Evolutionary conservation across 2,329 filamentous ascomycete genomes (phyloP).

Genomic region (Sporothrix brunneoviolacea): DNA sequence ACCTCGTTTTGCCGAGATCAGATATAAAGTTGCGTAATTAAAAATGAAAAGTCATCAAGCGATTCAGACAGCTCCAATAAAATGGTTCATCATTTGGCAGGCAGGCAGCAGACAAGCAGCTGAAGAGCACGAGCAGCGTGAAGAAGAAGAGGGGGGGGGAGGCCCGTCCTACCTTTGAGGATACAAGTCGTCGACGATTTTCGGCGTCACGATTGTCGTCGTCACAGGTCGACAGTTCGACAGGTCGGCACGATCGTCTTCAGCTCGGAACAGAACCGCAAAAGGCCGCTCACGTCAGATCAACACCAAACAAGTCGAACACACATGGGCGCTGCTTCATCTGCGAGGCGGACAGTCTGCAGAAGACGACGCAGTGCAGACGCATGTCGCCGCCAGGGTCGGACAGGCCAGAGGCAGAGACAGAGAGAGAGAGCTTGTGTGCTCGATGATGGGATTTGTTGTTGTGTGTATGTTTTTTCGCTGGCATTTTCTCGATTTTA

Average conservation of each 20-base stretch:
- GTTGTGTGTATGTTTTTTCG: neutral
- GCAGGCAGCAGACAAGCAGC: neutral
- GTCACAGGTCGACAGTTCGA: too few relatives aligned
- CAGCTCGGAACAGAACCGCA: too few relatives aligned
- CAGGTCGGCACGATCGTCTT: too few relatives aligned
- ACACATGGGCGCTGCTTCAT: slow-evolving; percentile 8
- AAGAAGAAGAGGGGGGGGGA: too few relatives aligned
- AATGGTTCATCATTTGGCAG: slow-evolving; percentile 42
- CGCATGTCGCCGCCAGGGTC: slow-evolving; percentile 9
- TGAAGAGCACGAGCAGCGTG: neutral
- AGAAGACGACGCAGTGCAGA: neutral
- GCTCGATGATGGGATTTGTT: neutral
- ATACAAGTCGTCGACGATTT: neutral
- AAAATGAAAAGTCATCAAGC: slow-evolving; percentile 45
- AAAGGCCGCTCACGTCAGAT: slow-evolving; percentile 9
- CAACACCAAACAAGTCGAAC: neutral
- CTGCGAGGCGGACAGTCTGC: slow-evolving; percentile 5
- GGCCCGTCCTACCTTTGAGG: slow-evolving; percentile 2
- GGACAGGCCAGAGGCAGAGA: neutral
- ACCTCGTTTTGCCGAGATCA: too few relatives aligned
- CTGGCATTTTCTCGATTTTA: too few relatives aligned
- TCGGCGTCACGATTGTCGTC: too few relatives aligned
- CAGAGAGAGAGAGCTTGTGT: too few relatives aligned
- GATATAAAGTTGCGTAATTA: slow-evolving; percentile 31
- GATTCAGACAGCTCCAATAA: slow-evolving; percentile 69